phyloP scores from a whole-genome alignment of 805 yeast species.

The Starmera dryadoides region DNA sequence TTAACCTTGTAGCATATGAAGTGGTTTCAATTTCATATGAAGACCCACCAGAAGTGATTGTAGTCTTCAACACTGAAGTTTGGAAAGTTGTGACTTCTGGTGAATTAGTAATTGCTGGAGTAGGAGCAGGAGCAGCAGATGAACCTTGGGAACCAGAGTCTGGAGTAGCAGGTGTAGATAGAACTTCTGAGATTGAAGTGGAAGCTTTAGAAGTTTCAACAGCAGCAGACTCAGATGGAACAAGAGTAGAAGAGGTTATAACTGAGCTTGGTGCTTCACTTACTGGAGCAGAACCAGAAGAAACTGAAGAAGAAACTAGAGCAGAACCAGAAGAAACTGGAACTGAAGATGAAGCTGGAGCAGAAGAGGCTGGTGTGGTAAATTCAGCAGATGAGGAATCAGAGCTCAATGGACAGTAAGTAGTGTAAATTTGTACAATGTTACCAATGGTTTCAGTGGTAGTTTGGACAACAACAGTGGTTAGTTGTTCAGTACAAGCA shows the following conservation, averaged over 20 bases:
- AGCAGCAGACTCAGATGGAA: conserved; percentile 2
- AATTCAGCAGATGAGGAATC: conserved; percentile 3
- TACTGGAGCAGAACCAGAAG: too few species aligned
- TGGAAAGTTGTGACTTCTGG: not conserved
- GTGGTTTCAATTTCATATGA: not conserved
- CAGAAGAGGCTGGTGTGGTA: conserved; percentile 15
- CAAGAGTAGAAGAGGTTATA: too few species aligned
- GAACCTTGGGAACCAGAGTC: not conserved
- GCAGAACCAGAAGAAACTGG: not conserved
- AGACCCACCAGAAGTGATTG: not conserved
- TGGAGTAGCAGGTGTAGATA: too few species aligned
- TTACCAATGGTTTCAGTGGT: conserved; percentile 19
- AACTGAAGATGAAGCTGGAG: not conserved
- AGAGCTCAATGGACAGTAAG: conserved; percentile 24
- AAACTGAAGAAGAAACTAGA: not conserved
- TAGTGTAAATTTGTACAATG: conserved; percentile 26
- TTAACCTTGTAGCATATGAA: not conserved
- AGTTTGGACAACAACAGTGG: conserved; percentile 15
- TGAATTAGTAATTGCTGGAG: not conserved
- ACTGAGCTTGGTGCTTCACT: too few species aligned
- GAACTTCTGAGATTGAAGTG: too few species aligned
- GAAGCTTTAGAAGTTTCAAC: conserved; percentile 2
- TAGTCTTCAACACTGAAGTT: not conserved
- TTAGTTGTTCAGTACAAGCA: conserved; percentile 18
- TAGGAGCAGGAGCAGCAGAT: too few species aligned